Conservation (phyloP, 2,329 filamentous ascomycete genomes). For the Penicillium rolfsii region DNA sequence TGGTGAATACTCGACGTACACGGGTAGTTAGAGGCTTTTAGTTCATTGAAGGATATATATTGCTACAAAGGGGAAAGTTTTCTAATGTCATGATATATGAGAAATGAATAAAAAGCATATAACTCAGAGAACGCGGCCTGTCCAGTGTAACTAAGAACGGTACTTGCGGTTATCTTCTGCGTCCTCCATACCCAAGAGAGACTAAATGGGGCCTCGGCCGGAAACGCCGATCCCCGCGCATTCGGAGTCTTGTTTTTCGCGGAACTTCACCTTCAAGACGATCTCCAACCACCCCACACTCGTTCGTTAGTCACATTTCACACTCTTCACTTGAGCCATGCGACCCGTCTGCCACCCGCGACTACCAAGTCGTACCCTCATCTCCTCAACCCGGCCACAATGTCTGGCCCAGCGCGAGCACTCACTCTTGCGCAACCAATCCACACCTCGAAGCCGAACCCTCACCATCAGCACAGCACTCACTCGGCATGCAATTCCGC, state of each 20-base stretch:
- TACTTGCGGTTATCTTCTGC: background rate
- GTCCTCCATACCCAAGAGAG: background rate
- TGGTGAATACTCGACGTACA: background rate
- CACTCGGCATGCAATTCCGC: conserved; percentile 8
- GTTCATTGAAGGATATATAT: background rate
- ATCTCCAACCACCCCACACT: conserved; percentile 1
- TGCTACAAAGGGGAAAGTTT: background rate
- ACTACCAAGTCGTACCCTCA: conserved; percentile 20
- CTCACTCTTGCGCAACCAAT: background rate
- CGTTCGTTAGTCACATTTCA: background rate
- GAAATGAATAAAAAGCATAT: background rate
- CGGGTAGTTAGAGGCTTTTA: background rate
- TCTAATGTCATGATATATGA: background rate
- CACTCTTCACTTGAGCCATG: conserved; percentile 14
- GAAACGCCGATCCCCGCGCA: conserved; percentile 22
- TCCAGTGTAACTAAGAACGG: background rate
- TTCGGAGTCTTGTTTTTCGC: background rate
- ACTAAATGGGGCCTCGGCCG: conserved; percentile 18
- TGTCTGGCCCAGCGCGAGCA: background rate
- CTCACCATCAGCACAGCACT: conserved; percentile 20
- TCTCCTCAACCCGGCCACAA: conserved; percentile 1
- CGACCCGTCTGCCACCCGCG: conserved; percentile 15
- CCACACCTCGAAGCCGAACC: background rate
- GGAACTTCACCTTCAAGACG: background rate
- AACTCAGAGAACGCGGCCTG: background rate